A percentile compares a stretch with the other conserved stretches of the same genome.
Evolutionary conservation across 1,284 basidiomycete genomes (phyloP).

Genomic region (Butyriboletus appendiculatus): DNA sequence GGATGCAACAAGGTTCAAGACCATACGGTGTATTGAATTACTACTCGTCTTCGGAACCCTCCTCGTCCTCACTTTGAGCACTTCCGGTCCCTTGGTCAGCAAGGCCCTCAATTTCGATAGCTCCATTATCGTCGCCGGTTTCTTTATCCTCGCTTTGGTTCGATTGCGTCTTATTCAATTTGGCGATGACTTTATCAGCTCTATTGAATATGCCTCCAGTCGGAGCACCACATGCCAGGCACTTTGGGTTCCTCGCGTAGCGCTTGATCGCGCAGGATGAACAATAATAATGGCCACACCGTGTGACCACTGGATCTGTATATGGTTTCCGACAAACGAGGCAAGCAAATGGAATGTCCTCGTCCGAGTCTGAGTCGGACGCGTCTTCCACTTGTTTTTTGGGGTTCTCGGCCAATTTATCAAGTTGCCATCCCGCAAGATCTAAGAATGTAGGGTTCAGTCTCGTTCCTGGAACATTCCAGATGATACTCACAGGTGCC

Average conservation of each 20-base stretch:
- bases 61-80: slow-evolving; percentile 34
- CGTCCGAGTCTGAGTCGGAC: slow-evolving; percentile 68
- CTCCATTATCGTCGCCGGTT: slow-evolving; percentile 40
- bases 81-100: slow-evolving; percentile 33
- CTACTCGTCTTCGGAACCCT: slow-evolving; percentile 37
- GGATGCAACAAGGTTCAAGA: slow-evolving; percentile 19
- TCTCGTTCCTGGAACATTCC: background rate
- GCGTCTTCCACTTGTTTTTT: slow-evolving; percentile 59
- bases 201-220: slow-evolving; percentile 96
- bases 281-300: slow-evolving; percentile 98
- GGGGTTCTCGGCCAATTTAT: slow-evolving; percentile 76
- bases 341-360: slow-evolving; percentile 97
- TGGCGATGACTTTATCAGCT: slow-evolving; percentile 81
- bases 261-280: slow-evolving; percentile 92
- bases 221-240: slow-evolving; percentile 90
- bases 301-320: slow-evolving; percentile 93
- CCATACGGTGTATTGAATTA: slow-evolving; percentile 30
- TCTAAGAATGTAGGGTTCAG: slow-evolving; percentile 55
- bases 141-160: slow-evolving; percentile 48
- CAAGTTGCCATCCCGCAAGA: slow-evolving; percentile 97
- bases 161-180: slow-evolving; percentile 65
- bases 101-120: slow-evolving; percentile 67
- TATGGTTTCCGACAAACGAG: slow-evolving; percentile 94
- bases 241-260: slow-evolving; percentile 93
- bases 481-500: slow-evolving; percentile 67